Evolutionary conservation across 2,329 filamentous ascomycete species (phyloP).

Genomic region (Diatrype stigma): DNA sequence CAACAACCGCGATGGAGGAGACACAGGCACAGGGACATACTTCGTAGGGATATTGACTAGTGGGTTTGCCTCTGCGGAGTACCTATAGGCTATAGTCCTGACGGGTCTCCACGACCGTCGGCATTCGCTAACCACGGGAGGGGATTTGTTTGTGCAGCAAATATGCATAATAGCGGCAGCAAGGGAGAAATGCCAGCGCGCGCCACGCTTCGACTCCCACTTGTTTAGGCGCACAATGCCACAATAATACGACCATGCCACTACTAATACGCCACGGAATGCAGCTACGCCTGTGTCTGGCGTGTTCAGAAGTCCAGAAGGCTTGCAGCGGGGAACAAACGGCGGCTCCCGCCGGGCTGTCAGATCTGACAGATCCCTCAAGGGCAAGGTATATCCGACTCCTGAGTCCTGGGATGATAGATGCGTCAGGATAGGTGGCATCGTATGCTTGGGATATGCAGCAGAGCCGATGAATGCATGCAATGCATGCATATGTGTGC

Average conservation of each 20-base stretch:
- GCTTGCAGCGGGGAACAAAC: neutral
- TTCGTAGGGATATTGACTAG: neutral
- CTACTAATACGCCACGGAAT: neutral
- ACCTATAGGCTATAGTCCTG: no score
- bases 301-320: neutral
- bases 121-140: neutral
- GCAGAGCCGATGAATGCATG: no score
- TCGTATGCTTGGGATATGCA: no score
- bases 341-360: neutral
- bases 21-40: neutral
- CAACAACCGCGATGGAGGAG: neutral
- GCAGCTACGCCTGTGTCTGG: neutral
- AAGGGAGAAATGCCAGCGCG: neutral
- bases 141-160: neutral
- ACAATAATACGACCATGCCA: no score
- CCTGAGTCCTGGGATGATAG: neutral
- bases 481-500: neutral
- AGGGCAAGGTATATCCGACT: neutral
- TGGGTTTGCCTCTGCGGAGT: neutral
- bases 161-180: neutral
- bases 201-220: neutral
- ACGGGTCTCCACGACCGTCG: neutral
- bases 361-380: neutral
- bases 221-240: no score
- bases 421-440: neutral